Evolutionary conservation across 2,329 filamentous ascomycete genomes (phyloP), one percentile per base, ranked within the genome.

Genomic region (Alternaria ventricosa): DNA sequence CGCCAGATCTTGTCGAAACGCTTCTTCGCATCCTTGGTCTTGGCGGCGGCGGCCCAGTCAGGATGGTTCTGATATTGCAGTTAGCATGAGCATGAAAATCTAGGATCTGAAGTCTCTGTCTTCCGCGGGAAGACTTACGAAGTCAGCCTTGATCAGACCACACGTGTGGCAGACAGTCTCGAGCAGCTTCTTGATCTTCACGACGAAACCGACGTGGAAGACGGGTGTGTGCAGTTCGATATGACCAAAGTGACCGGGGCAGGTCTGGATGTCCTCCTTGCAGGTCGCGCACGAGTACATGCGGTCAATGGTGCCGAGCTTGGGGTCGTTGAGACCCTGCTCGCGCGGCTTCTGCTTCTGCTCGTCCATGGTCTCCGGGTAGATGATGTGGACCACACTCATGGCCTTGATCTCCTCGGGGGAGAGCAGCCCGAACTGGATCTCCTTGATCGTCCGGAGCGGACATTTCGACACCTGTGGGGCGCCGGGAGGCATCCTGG

Each of bases 281-380:
- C 96, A 99, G 53, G 96, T 98, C 78, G 92, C 94, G 85, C 96
- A 99, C 82, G 94, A 93, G 85, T 93, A 96, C 79, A 94, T 92
- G 69, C 96, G 90, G 81, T 99, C 96, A 80, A 99, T 97, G 54
- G 96, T 97, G 62, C 96, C 96, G 55, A 99, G 90, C 73, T 94
- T 92, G 70, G 96, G 94, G 79, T 99, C 96, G 80, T 98, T 98
- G 72, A 98, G 86, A 77, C 96, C 96, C 78, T 92, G 91, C 66
- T 96, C 92, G 72, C 96, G 93, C 69, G 96, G 96, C 80, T 93
- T 93, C 71, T 92, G 90, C 77, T 94, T 92, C 81, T 91, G 91
- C 82, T 99, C 96, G 79, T 99, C 96, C 96, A 99, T 97, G 27
- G 96, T 98, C 85, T 99, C 96, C n/a, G 96, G 94, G 79, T 97